These are phyloP conservation scores for Starmerella asiatica DNA, from an alignment of 805 yeast genomes.

Conservation along the genomic window DNA sequence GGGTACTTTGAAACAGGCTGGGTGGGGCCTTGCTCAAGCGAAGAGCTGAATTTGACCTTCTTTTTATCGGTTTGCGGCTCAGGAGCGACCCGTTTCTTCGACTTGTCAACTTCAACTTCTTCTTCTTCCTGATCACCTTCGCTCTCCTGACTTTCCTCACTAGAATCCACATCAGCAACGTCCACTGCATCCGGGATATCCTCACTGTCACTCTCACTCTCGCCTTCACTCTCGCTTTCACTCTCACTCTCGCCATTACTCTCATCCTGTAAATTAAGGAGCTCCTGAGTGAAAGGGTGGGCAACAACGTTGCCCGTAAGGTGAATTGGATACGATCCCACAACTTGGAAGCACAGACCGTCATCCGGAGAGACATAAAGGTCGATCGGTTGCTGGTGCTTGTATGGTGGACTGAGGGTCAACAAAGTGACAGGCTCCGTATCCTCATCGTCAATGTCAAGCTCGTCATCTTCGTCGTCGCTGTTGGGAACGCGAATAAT, in stretches of 20 bases:
- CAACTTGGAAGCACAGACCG: conserved; percentile 84
- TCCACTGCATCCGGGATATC: conserved; percentile 21
- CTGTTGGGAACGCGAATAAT: conserved; percentile 35
- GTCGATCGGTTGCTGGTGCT: conserved; percentile 73
- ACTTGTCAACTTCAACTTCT: conserved; percentile 30
- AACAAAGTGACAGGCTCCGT: conserved; percentile 56
- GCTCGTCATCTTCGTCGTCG: conserved; percentile 24
- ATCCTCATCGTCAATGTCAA: conserved; percentile 35
- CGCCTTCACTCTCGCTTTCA: conserved; percentile 26
- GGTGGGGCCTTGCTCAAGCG: conserved; percentile 91
- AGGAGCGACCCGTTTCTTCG: conserved; percentile 29
- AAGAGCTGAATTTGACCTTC: conserved; percentile 78
- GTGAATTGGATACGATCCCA: conserved; percentile 90
- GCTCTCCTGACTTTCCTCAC: conserved; percentile 34
- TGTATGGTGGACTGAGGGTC: conserved; percentile 71
- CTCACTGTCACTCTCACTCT: conserved; percentile 47
- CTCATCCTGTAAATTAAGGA: conserved; percentile 39
- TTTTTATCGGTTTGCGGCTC: conserved; percentile 37
- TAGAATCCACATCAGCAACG: conserved; percentile 26
- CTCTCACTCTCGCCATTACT: conserved; percentile 33
- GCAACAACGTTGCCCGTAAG: conserved; percentile 90
- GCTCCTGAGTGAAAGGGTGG: conserved; percentile 76
- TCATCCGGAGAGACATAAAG: conserved; percentile 85
- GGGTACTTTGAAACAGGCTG: conserved; percentile 30
- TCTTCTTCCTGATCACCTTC: conserved; percentile 34